phyloP scores from a whole-genome alignment of 73 alveolate species.

The Paramecium pentaurelia region DNA sequence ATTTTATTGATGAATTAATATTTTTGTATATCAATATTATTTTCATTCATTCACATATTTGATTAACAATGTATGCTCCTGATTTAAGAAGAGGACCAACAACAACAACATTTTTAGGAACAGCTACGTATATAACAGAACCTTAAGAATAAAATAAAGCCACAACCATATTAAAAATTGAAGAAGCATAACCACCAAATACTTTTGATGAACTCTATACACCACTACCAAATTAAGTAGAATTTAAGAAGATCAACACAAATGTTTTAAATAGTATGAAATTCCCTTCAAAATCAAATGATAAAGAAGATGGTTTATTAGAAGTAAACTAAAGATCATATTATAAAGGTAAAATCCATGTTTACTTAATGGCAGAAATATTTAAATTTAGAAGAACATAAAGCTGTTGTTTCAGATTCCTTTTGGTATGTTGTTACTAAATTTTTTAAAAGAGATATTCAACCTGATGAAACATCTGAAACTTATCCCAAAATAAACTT shows the following conservation, averaged over 20 bases:
- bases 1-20: neutral
- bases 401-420: slow-evolving; percentile 51
- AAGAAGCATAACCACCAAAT: slow-evolving; percentile 58
- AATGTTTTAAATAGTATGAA: slow-evolving; percentile 47
- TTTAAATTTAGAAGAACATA: slow-evolving; percentile 43
- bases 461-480: slow-evolving; percentile 50
- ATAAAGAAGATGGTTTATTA: slow-evolving; percentile 16
- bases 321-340: neutral
- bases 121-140: slow-evolving; percentile 24
- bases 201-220: slow-evolving; percentile 49
- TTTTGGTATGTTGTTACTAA: slow-evolving; percentile 57
- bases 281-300: neutral
- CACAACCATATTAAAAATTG: slow-evolving; percentile 45
- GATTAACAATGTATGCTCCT: neutral
- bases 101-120: neutral
- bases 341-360: slow-evolving; percentile 26
- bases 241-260: slow-evolving; percentile 41
- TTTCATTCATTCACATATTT: neutral
- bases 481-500: slow-evolving; percentile 27
- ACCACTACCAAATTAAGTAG: slow-evolving; percentile 60
- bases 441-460: slow-evolving; percentile 26
- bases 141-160: slow-evolving; percentile 33
- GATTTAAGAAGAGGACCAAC: slow-evolving; percentile 31
- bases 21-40: neutral
- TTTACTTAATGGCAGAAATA: slow-evolving; percentile 44